A percentile compares a stretch with the other conserved stretches of the same genome.
phyloP scores from a whole-genome alignment of 768 basidiomycete genomes.

The Pleurotus djamor region DNA sequence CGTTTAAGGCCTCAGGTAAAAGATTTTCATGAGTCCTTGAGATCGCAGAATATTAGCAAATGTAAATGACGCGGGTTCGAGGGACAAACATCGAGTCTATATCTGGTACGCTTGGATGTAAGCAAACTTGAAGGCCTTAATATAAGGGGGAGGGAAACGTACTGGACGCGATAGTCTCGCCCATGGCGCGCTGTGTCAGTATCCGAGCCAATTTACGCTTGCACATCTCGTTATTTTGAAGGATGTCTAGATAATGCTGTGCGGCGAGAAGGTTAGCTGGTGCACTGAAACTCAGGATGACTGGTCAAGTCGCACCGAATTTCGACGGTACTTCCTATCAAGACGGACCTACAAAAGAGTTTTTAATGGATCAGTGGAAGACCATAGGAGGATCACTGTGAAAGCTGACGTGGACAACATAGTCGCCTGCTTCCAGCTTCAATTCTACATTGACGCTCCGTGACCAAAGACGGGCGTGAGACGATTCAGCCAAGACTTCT shows the following conservation, averaged over 20 bases:
- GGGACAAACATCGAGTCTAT: not conserved
- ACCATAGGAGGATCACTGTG: not conserved
- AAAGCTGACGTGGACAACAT: constrained; percentile 34
- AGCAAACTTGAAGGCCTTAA: no score
- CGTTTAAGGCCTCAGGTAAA: not conserved
- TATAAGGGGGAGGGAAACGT: no score
- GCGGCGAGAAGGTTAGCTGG: no score
- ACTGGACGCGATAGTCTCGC: no score
- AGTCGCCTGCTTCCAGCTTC: constrained; percentile 36
- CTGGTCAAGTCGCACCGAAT: not conserved
- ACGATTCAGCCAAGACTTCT: constrained; percentile 27
- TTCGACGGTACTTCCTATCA: constrained; percentile 22
- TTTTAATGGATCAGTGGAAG: not conserved
- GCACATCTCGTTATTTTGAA: no score
- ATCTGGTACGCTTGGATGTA: no score
- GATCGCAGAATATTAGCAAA: not conserved
- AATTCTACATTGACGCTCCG: constrained; percentile 39
- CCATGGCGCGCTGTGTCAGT: no score
- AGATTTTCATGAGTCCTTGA: not conserved
- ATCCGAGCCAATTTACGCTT: no score
- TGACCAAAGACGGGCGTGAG: constrained; percentile 24
- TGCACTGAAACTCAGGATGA: no score
- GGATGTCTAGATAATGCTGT: no score
- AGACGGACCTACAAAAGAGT: constrained; percentile 26
- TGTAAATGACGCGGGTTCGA: no score